Percentiles rank a stretch among this genome's conserved stretches.
Evolutionary conservation across 805 yeast genomes (phyloP).

Genomic region (Phaffomyces thermotolerans): DNA sequence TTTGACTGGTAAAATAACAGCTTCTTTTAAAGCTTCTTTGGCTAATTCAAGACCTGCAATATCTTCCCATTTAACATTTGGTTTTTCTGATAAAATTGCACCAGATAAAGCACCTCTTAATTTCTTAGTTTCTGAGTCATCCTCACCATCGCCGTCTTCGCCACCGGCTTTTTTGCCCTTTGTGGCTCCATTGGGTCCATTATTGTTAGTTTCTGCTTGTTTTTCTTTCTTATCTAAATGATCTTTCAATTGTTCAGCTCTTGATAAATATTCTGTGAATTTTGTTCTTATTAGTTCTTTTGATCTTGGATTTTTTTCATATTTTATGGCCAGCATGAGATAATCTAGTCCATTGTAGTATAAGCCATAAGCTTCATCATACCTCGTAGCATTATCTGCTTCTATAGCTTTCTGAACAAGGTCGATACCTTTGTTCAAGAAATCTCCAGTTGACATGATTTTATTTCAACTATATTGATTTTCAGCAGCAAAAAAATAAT

Average conservation of each 20-base stretch:
- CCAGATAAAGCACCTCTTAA: slow-evolving; percentile 86
- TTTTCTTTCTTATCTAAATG: slow-evolving; percentile 64
- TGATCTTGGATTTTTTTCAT: slow-evolving; percentile 84
- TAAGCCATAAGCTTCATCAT: slow-evolving; percentile 89
- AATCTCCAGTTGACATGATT: slow-evolving; percentile 53
- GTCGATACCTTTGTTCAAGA: slow-evolving; percentile 90
- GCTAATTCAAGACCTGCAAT: slow-evolving; percentile 95
- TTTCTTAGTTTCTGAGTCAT: slow-evolving; percentile 79
- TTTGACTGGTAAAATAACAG: slow-evolving; percentile 91
- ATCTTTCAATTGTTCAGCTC: slow-evolving; percentile 92
- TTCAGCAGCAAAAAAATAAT: not conserved
- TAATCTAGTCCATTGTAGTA: slow-evolving; percentile 93
- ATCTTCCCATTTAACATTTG: slow-evolving; percentile 90
- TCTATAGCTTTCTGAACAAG: slow-evolving; percentile 91
- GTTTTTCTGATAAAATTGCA: slow-evolving; percentile 85
- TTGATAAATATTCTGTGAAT: slow-evolving; percentile 81
- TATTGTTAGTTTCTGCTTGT: slow-evolving; percentile 27
- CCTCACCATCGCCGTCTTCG: slow-evolving; percentile 48
- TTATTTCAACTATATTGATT: too few relatives aligned
- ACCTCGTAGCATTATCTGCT: slow-evolving; percentile 81
- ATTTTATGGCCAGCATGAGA: slow-evolving; percentile 90
- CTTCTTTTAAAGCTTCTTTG: slow-evolving; percentile 94
- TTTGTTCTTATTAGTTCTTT: slow-evolving; percentile 84
- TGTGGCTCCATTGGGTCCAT: slow-evolving; percentile 37
- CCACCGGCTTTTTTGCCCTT: slow-evolving; percentile 49